Base-by-base conservation (phyloP, 495 filamentous ascomycete species). In the Xylaria sp. region DNA sequence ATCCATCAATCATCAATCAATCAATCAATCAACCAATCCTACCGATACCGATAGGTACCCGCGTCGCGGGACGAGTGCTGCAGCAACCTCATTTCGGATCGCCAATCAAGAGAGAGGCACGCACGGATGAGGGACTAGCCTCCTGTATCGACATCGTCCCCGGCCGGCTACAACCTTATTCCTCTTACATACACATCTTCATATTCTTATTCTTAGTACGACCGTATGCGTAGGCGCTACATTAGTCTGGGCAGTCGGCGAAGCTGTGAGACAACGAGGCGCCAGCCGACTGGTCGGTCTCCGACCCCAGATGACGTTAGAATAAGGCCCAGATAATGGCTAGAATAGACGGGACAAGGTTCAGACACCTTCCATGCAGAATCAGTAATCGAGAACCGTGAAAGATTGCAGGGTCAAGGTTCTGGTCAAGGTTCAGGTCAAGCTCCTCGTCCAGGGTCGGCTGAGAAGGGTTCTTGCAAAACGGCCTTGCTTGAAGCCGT, bases 311-410 rank as follows among this genome's bases (percentile, higher is more conserved):
- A 48, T 35, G 68, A 70, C 68, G 68, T 71, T 65, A 50, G 35
- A 55, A 43, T 63, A 62, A 63, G 44, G 68, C n/a, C n/a, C n/a
- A n/a, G 44, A 53, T 53, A 53, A 53, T 53, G 52, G 26, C 52
- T 55, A 55, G 52, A 55, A 55, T 55, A 55, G 40, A 50, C 50
- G 50, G 44, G 61, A 24, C 66, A 59, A 58, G 61, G 58, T 55
- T 63, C 24, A 50, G 35, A 70, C 24, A 55, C n/a, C 58, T 63
- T 70, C 68, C 43, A 69, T 70, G 58, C 68, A 63, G 68, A 70
- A 43, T 33, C 14, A 62, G 59, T 43, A 33, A 63, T 70, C 68
- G 68, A 31, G n/a, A 63, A n/a, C n/a, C n/a, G n/a, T n/a, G n/a
- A n/a, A n/a, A 52, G 24, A 12, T 52, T 52, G 58, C 68, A 70